Percentiles rank a stretch among this genome's conserved stretches.
These are phyloP conservation scores for Stagonosporopsis tanaceti DNA, from an alignment of 2,329 filamentous ascomycete genomes.

Conservation along the genomic window DNA sequence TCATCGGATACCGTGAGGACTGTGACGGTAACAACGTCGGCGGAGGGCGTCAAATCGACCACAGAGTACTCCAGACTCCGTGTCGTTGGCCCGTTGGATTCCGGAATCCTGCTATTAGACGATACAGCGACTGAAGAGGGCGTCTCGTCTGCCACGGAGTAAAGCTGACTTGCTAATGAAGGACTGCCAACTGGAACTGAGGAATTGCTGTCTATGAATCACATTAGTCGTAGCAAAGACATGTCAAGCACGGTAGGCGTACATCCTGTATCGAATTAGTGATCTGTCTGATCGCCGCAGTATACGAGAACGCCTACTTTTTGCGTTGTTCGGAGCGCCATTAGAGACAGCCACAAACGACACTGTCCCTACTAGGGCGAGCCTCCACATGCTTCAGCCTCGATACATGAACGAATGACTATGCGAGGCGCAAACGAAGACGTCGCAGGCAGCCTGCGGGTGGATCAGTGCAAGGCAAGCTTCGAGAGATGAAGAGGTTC, in stretches of 20 bases:
- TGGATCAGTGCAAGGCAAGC: slow-evolving; percentile 15
- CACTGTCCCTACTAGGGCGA: slow-evolving; percentile 25
- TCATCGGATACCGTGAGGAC: background rate
- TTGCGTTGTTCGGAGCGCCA: slow-evolving; percentile 18
- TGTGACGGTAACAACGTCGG: background rate
- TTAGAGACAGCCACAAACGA: slow-evolving; percentile 26
- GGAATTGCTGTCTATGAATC: slow-evolving; percentile 13
- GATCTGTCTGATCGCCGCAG: background rate
- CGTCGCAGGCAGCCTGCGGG: slow-evolving; percentile 11
- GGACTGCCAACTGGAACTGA: slow-evolving; percentile 4
- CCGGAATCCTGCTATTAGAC: background rate
- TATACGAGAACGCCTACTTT: slow-evolving; percentile 28
- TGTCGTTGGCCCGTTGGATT: background rate
- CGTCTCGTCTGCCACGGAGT: slow-evolving; percentile 2
- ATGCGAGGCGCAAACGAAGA: slow-evolving; percentile 25
- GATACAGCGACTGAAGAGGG: slow-evolving; percentile 4
- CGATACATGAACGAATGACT: slow-evolving; percentile 20
- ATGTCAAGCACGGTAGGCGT: slow-evolving; percentile 9
- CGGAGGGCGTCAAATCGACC: background rate
- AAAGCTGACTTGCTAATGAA: background rate
- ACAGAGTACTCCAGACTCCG: background rate
- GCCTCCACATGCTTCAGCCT: slow-evolving; percentile 34
- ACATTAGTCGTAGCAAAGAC: slow-evolving; percentile 7
- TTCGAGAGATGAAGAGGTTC: slow-evolving; percentile 8
- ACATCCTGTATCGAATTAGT: slow-evolving; percentile 27